Evolutionary conservation across 2,329 filamentous ascomycete genomes (phyloP), one percentile per base, ranked within the genome.

Genomic region (Pseudocercospora eumusae): DNA sequence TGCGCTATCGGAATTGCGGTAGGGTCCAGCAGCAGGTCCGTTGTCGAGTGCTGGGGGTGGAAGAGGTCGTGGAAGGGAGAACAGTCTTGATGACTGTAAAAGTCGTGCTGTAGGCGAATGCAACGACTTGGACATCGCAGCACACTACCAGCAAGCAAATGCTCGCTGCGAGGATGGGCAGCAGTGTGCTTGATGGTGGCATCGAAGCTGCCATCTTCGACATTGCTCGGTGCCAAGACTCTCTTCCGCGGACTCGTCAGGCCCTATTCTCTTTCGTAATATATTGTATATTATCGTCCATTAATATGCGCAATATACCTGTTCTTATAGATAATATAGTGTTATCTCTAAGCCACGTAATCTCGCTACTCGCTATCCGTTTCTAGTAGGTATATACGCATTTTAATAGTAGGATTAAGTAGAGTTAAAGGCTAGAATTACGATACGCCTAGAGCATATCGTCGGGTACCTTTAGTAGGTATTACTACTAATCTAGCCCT

Each of bases 1-100:
- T 47, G 89, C 87, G 21, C 86, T 88, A 58, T 87, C 81, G 15
- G 90, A 92, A 64, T 80, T 77, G 64, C 79, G 81, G 76, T 77
- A 69, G 71, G 78, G 49, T 78, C 80, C 63, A 78, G 81, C 66
- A 80, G 81, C 66, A 81, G 80, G 68, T 74, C 77, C 64, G 15
- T 69, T 67, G 62, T 75, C 73, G 27, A 78, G 68, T 11, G 78
- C 75, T 10, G 90, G 86, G 45, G 83, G 79, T 18, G 89, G 86
- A 56, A 97, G 83, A 21, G 91, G 86, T 62, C 86, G 83, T 13
- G 93, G 93, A 60, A 98, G 82, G 23, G 93, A 89, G 79, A 98
- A 98, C 70, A 98, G 84, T 69, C 93, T 90, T 62, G 93, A 98
- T 63, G 88, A 86, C 76, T 93, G 88, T 73, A 98, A 84, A 69